Evolutionary conservation across 2,329 filamentous ascomycete species (phyloP).

Genomic region (Stagonosporopsis rhizophila): DNA sequence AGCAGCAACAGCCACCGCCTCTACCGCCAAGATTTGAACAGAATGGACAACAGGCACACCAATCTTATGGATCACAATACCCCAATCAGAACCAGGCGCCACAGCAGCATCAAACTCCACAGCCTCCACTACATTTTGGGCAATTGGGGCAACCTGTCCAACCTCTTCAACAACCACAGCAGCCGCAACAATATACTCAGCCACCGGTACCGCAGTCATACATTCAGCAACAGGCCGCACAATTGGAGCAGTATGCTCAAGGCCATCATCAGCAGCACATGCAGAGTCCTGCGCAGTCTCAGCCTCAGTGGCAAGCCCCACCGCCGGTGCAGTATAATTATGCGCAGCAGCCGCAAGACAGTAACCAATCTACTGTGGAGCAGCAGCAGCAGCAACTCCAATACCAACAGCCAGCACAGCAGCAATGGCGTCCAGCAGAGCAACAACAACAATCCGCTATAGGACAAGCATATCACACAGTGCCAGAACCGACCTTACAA

Average conservation of each 20-base stretch:
- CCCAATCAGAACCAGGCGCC: not conserved
- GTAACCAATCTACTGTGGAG: constrained; percentile 14
- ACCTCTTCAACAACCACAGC: constrained; percentile 4
- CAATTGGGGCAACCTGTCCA: constrained; percentile 27
- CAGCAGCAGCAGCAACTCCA: constrained; percentile 22
- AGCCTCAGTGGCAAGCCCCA: constrained; percentile 32
- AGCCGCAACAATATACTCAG: constrained; percentile 23
- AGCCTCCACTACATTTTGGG: constrained; percentile 24
- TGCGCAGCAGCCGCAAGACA: constrained; percentile 22
- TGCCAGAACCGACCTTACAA: constrained; percentile 32
- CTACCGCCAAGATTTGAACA: constrained; percentile 25
- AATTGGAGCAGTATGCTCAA: constrained; percentile 15
- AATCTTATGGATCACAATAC: constrained; percentile 24
- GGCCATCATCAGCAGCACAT: constrained; percentile 17
- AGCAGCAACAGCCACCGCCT: constrained; percentile 22
- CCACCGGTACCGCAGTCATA: constrained; percentile 21
- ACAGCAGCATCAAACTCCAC: constrained; percentile 15
- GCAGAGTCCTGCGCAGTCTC: constrained; percentile 20
- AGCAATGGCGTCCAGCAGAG: constrained; percentile 33
- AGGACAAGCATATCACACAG: constrained; percentile 28
- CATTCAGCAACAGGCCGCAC: constrained; percentile 24
- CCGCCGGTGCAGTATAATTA: constrained; percentile 21
- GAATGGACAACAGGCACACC: constrained; percentile 22
- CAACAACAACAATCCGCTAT: constrained; percentile 30
- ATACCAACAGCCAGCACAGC: constrained; percentile 7